Evolutionary conservation across 1,139 yeast species (phyloP).

Genomic region (Geotrichum reessii): DNA sequence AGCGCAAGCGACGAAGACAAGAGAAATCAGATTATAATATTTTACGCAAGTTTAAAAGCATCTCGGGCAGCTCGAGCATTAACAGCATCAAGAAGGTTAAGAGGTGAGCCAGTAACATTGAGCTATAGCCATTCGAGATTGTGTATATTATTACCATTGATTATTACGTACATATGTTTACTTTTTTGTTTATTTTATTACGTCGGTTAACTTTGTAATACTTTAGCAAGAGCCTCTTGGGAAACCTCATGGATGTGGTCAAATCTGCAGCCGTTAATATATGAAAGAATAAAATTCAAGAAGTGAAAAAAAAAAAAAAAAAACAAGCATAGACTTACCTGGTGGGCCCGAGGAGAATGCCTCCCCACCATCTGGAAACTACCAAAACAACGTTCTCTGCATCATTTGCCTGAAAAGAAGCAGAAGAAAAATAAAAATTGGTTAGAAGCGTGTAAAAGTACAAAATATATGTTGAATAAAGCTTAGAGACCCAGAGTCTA

Average conservation of each 20-base stretch:
- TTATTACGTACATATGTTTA: not conserved
- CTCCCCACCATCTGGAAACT: conserved; percentile 12
- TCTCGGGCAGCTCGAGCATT: not conserved
- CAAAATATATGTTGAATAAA: too few species aligned
- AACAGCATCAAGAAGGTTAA: not conserved
- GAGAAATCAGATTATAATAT: not conserved
- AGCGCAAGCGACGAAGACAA: not conserved
- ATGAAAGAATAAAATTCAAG: not conserved
- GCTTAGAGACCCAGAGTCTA: not conserved
- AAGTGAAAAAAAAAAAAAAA: not conserved
- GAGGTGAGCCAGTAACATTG: not conserved
- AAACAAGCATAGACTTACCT: not conserved
- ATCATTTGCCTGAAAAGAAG: not conserved
- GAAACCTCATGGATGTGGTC: conserved; percentile 4
- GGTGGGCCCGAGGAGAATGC: conserved; percentile 6
- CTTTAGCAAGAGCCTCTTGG: conserved; percentile 3
- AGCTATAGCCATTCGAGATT: not conserved
- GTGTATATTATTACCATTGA: not conserved
- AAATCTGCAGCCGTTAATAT: not conserved
- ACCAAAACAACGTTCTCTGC: not conserved
- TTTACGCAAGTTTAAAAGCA: not conserved
- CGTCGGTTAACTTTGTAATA: not conserved
- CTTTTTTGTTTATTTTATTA: not conserved
- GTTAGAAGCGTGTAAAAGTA: not conserved
- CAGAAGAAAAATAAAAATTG: not conserved